Percentiles rank a stretch among this genome's conserved stretches.
These are phyloP conservation scores for Colletotrichum tamarilloi DNA, from an alignment of 2,329 filamentous ascomycete genomes.

Conservation along the genomic window DNA sequence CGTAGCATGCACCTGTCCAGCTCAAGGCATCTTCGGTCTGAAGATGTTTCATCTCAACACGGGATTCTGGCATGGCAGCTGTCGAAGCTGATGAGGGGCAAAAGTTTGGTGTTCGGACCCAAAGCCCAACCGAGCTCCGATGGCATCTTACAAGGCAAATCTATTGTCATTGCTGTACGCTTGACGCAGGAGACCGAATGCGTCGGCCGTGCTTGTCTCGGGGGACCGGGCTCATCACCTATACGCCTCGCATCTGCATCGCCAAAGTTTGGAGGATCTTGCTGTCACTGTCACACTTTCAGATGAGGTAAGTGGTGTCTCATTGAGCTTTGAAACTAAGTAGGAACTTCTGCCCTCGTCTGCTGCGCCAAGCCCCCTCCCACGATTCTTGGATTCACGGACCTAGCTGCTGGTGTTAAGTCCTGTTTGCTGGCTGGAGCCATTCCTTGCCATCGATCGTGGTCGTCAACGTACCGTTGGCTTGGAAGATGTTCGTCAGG, in stretches of 20 bases:
- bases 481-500: conserved; percentile 51
- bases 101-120: neutral
- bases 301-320: neutral
- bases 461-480: conserved; percentile 53
- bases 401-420: conserved; percentile 31
- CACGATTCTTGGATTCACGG: neutral
- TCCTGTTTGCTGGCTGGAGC: conserved; percentile 50
- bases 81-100: neutral
- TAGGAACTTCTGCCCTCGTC: neutral
- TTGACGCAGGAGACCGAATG: neutral
- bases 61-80: neutral
- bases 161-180: neutral
- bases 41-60: neutral
- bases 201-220: too few relatives aligned
- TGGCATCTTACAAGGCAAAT: neutral
- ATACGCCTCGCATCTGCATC: neutral
- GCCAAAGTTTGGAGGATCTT: neutral
- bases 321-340: neutral
- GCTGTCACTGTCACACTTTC: neutral
- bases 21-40: neutral
- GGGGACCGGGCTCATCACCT: neutral
- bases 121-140: neutral
- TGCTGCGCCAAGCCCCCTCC: neutral
- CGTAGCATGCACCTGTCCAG: neutral
- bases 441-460: conserved; percentile 49